These are phyloP conservation scores for Peronospora farinosa DNA, from an alignment of 352 stramenopile species.

Conservation along the genomic window DNA sequence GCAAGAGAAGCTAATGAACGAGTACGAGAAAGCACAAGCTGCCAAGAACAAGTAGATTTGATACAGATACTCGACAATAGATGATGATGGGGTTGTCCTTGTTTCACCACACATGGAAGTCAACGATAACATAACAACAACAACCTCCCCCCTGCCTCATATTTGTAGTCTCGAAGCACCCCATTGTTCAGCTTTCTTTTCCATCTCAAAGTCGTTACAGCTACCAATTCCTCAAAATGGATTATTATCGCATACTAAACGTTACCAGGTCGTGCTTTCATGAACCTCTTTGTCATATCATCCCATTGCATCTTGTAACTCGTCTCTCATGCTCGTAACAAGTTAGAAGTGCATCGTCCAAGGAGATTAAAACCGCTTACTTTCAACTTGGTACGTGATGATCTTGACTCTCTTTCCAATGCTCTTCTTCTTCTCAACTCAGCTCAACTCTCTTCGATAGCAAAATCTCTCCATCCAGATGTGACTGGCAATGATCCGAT, in stretches of 20 bases:
- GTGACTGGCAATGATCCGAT: conserved; percentile 72
- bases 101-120: conserved; percentile 5
- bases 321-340: neutral
- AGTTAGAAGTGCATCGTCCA: conserved; percentile 44
- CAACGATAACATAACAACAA: conserved; percentile 7
- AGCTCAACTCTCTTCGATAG: conserved; percentile 16
- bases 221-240: conserved; percentile 18
- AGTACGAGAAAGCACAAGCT: conserved; percentile 87
- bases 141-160: conserved; percentile 3
- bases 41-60: conserved; percentile 74
- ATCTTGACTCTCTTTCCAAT: neutral
- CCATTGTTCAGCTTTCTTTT: neutral
- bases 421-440: too few species aligned
- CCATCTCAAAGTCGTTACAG: too few species aligned
- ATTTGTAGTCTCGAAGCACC: conserved; percentile 11
- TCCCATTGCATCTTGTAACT: neutral
- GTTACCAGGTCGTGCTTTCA: conserved; percentile 41
- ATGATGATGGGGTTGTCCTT: too few species aligned
- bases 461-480: conserved; percentile 81
- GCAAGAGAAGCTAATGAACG: conserved; percentile 92
- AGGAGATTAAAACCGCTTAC: conserved; percentile 81
- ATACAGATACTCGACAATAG: neutral
- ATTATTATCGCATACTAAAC: conserved; percentile 81
- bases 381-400: conserved; percentile 50
- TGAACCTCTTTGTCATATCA: neutral